Evolutionary conservation across 768 basidiomycete species (phyloP).

Genomic region (Termitomyces sp.): DNA sequence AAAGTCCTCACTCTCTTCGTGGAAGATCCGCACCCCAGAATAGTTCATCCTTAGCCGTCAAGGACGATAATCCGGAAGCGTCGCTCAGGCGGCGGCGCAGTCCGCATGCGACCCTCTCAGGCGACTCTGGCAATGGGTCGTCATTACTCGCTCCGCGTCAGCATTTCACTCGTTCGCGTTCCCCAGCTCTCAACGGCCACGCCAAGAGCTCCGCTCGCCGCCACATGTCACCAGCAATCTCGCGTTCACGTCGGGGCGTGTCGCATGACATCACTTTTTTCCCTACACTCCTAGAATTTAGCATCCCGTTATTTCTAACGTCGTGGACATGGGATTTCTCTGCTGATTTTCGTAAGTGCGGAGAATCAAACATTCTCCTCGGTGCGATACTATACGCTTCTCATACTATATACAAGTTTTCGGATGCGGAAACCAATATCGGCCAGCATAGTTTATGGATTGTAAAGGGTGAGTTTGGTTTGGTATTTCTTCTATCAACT

Average conservation of each 20-base stretch:
- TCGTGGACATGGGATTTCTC: conserved; percentile 41
- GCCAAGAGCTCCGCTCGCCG: conserved; percentile 28
- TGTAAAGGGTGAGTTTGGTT: conserved; percentile 42
- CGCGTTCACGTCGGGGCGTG: conserved; percentile 36
- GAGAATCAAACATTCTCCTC: conserved; percentile 65
- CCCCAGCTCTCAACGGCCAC: conserved; percentile 46
- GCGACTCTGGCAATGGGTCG: conserved; percentile 34
- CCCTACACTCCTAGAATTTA: conserved; percentile 44
- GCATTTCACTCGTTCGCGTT: conserved; percentile 71
- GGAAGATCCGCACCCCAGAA: conserved; percentile 38
- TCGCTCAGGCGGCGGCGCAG: conserved; percentile 27
- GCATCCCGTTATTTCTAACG: conserved; percentile 40
- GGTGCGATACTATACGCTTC: conserved; percentile 57
- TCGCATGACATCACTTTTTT: conserved; percentile 33
- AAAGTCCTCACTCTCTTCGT: conserved; percentile 33
- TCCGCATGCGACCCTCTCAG: conserved; percentile 34
- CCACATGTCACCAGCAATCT: conserved; percentile 39
- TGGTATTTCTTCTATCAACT: neutral
- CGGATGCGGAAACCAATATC: conserved; percentile 19
- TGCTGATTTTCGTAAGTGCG: conserved; percentile 60
- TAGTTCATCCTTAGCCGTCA: conserved; percentile 18
- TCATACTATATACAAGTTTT: conserved; percentile 39
- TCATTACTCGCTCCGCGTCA: conserved; percentile 31
- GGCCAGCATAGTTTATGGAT: conserved; percentile 38
- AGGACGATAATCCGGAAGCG: conserved; percentile 21